Base-by-base conservation (phyloP, 345 rosid species). In the Gossypium herbaceum region DNA sequence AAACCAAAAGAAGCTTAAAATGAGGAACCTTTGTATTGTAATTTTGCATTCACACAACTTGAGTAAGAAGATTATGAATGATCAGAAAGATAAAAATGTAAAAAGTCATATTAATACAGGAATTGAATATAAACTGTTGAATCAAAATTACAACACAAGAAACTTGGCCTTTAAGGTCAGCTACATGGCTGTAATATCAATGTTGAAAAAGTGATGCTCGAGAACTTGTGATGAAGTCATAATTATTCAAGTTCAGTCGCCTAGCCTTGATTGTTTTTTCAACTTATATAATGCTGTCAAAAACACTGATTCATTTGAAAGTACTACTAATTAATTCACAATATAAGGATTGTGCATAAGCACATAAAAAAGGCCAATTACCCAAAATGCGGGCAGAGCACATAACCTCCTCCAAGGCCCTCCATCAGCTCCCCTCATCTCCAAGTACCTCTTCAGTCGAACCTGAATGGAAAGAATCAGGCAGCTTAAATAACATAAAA, bases 351-450 rank as follows among this genome's bases (percentile, higher is more conserved):
- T 82, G 17, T 24, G 25, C 39, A 78, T 72, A 52, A 70, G 65
- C 54, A 52, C 39, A 80, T 24, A 17, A 77, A 68, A 59, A 56
- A 25, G 59, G 78, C 61, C 16, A 76, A 70, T 76, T 87, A 96
- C 99, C 99, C 99, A 93, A 81, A 96, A 90, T 71, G 99, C 99
- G 52, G 98, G 97, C 79, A 96, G 81, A 25, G 98, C 99, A 81
- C 98, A 91, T 68, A 93, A 63, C 77, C 97, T 91, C 86, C 99
- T 92, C 98, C 97, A 90, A 54, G 99, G 97, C 80, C 98, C 98
- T 84, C 98, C 97, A 88, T 93, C 99, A 82, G 98, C 97, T 70
- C 99, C 99, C 82, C 98, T 93, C 99, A 96, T 96, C 87, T 96
- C 99, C 87, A 96, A 83, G 85, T 96, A 96, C 70, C 99, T 87